phyloP scores from a whole-genome alignment of 2,329 filamentous ascomycete species.

The Talaromyces islandicus region DNA sequence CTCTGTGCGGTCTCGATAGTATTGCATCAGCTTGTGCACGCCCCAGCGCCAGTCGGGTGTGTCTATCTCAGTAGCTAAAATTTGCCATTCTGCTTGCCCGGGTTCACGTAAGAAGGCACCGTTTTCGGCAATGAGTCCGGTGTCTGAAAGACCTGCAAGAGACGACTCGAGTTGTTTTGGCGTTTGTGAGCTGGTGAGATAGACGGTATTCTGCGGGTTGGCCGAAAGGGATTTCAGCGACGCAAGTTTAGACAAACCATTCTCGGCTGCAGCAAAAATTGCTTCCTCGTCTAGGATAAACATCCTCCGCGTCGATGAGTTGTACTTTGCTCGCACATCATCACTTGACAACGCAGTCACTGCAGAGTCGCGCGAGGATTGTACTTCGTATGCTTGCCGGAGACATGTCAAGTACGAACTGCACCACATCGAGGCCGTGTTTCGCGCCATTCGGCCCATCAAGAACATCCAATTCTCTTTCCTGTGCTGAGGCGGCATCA shows the following conservation, averaged over 20 bases:
- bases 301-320: conserved; percentile 58
- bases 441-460: conserved; percentile 63
- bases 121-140: conserved; percentile 88
- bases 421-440: conserved; percentile 81
- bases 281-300: conserved; percentile 91
- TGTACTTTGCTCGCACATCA: conserved; percentile 60
- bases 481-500: conserved; percentile 73
- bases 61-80: conserved; percentile 65
- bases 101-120: conserved; percentile 77
- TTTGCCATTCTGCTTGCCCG: conserved; percentile 62
- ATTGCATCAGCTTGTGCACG: conserved; percentile 73
- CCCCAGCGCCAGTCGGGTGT: conserved; percentile 74
- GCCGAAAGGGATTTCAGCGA: conserved; percentile 51
- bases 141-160: conserved; percentile 64
- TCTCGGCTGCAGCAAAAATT: conserved; percentile 49
- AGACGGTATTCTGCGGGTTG: conserved; percentile 75
- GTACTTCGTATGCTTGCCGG: conserved; percentile 68
- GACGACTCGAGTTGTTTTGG: conserved; percentile 79
- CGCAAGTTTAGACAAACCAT: background rate
- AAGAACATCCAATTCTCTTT: conserved; percentile 66
- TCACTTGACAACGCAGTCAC: conserved; percentile 72
- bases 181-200: conserved; percentile 80
- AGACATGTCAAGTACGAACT: conserved; percentile 63
- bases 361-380: conserved; percentile 70
- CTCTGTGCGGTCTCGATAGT: conserved; percentile 83